Evolutionary conservation across 768 basidiomycete species (phyloP).

Genomic region (Sarcodon aspratus): DNA sequence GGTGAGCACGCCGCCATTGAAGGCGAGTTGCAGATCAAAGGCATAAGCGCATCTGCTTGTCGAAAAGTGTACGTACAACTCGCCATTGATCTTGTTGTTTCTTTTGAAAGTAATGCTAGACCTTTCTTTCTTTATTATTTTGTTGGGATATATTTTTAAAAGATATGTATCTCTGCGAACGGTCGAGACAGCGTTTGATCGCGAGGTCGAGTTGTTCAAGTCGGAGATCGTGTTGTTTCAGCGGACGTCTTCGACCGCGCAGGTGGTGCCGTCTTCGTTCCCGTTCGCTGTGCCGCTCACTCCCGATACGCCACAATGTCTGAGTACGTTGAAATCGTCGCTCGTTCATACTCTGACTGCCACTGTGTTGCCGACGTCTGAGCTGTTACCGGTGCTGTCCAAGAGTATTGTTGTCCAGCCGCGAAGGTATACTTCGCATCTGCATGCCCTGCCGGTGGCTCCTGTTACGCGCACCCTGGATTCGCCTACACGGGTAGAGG

Average conservation of each 20-base stretch:
- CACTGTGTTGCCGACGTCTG: not conserved
- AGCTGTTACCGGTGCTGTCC: slow-evolving; percentile 22
- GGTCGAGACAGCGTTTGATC: slow-evolving; percentile 48
- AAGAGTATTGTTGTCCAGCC: slow-evolving; percentile 61
- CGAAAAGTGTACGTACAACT: slow-evolving; percentile 62
- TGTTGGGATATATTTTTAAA: slow-evolving; percentile 7
- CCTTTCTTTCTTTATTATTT: slow-evolving; percentile 2
- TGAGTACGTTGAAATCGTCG: slow-evolving; percentile 65
- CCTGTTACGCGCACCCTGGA: slow-evolving; percentile 49
- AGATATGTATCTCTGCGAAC: slow-evolving; percentile 60
- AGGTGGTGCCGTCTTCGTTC: slow-evolving; percentile 44
- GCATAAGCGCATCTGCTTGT: slow-evolving; percentile 36
- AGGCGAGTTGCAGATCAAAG: slow-evolving; percentile 82
- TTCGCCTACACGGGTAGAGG: slow-evolving; percentile 55
- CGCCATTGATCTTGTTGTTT: slow-evolving; percentile 2
- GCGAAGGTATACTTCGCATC: slow-evolving; percentile 60
- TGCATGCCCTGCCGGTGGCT: slow-evolving; percentile 38
- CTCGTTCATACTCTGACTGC: slow-evolving; percentile 64
- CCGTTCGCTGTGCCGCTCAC: slow-evolving; percentile 78
- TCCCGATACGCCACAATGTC: slow-evolving; percentile 73
- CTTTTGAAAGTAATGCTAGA: slow-evolving; percentile 4
- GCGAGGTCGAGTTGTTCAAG: slow-evolving; percentile 54
- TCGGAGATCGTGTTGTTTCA: slow-evolving; percentile 47
- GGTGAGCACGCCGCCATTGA: slow-evolving; percentile 76
- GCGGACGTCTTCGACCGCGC: slow-evolving; percentile 24